Evolutionary conservation across 805 yeast species (phyloP).

Genomic region (Lipomyces spencermartinsiae): DNA sequence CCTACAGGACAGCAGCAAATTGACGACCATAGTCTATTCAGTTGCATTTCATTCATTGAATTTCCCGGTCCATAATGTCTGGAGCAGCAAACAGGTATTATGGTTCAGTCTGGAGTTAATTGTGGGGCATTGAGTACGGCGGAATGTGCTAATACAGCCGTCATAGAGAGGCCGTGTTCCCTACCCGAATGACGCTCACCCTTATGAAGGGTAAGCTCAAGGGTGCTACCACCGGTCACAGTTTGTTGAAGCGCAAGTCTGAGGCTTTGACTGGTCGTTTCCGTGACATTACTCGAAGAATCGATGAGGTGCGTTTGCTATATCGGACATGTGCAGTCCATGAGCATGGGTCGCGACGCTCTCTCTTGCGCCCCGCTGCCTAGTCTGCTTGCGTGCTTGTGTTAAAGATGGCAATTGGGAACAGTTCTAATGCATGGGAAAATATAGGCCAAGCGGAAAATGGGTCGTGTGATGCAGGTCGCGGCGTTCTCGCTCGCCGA

Average conservation of each 20-base stretch:
- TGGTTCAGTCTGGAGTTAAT: not conserved
- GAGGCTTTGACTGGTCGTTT: slow-evolving; percentile 96
- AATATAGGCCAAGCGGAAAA: slow-evolving; percentile 77
- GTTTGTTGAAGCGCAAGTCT: slow-evolving; percentile 89
- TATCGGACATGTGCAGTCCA: not conserved
- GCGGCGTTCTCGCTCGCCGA: slow-evolving; percentile 98
- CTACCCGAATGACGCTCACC: slow-evolving; percentile 65
- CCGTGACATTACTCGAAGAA: slow-evolving; percentile 91
- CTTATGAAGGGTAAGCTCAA: slow-evolving; percentile 93
- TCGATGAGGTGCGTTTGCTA: slow-evolving; percentile 66
- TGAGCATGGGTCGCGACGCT: not conserved
- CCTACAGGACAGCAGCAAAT: not conserved
- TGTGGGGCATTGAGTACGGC: not conserved
- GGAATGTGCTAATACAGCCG: not conserved
- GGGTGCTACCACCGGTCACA: slow-evolving; percentile 97
- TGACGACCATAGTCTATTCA: not conserved
- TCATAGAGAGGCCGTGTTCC: slow-evolving; percentile 38
- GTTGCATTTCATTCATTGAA: not conserved
- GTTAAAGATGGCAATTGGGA: not conserved
- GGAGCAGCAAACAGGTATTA: slow-evolving; percentile 37
- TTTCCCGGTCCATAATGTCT: slow-evolving; percentile 20
- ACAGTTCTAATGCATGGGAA: slow-evolving; percentile 2
- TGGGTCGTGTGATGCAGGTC: slow-evolving; percentile 98
- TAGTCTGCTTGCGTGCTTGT: not conserved
- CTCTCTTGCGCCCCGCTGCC: not conserved